These are phyloP conservation scores for Mycena haematopus DNA, from an alignment of 768 basidiomycete species.

Conservation along the genomic window DNA sequence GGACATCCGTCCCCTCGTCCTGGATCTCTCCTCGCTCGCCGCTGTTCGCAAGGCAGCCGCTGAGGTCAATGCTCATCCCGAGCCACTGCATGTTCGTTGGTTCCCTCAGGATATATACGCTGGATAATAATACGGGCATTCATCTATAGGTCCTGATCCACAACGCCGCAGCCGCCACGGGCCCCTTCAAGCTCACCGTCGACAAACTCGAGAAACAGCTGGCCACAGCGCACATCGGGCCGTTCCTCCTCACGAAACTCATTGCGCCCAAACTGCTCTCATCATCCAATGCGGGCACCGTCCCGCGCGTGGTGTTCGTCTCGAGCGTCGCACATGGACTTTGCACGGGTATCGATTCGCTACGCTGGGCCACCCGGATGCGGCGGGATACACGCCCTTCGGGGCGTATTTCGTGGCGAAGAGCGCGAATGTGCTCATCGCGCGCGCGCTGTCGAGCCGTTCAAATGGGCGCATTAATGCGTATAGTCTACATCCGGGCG, in stretches of 20 bases:
- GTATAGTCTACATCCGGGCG: conserved; percentile 3
- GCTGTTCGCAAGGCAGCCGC: too few species aligned
- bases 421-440: neutral
- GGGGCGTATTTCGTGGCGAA: too few species aligned
- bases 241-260: neutral
- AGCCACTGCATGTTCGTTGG: too few species aligned
- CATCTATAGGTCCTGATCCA: neutral
- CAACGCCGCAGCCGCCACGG: neutral
- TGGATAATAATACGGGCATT: too few species aligned
- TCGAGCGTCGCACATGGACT: neutral
- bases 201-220: neutral
- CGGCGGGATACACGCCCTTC: too few species aligned
- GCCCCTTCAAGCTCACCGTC: neutral
- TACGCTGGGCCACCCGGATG: too few species aligned
- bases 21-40: too few species aligned
- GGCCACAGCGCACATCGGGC: neutral
- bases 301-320: neutral
- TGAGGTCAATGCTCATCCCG: too few species aligned
- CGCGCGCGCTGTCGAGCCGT: neutral
- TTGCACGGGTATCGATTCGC: too few species aligned
- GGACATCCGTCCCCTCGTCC: too few species aligned
- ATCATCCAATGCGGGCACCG: neutral
- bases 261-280: neutral
- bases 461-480: neutral
- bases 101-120: too few species aligned